Percentiles rank a stretch among this genome's conserved stretches.
Conservation (phyloP, 805 yeast genomes). For the Candida patagonica region DNA sequence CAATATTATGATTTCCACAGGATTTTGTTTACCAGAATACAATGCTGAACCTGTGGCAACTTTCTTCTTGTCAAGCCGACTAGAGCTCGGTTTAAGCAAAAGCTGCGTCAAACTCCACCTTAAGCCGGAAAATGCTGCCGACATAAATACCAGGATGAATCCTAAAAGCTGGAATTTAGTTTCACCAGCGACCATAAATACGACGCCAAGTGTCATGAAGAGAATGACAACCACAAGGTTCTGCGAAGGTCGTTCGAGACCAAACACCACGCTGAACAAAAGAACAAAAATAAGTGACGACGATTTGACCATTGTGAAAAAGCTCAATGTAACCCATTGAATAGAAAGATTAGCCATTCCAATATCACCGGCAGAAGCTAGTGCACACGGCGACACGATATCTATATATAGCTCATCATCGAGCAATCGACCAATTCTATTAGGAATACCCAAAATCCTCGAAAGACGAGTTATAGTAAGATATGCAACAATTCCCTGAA, state of each 20-base stretch:
- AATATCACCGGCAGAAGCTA: slow-evolving; percentile 87
- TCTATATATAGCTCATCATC: slow-evolving; percentile 26
- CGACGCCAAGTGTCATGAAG: slow-evolving; percentile 76
- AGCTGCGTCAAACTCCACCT: slow-evolving; percentile 95
- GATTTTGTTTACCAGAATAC: slow-evolving; percentile 33
- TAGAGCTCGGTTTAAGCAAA: slow-evolving; percentile 32
- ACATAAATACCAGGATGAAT: slow-evolving; percentile 60
- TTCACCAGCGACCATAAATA: slow-evolving; percentile 64
- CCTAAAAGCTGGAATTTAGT: slow-evolving; percentile 42
- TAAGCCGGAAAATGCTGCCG: slow-evolving; percentile 77
- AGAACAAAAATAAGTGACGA: slow-evolving; percentile 82
- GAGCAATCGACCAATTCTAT: slow-evolving; percentile 14
- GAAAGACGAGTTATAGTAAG: not conserved
- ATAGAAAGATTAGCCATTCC: slow-evolving; percentile 86
- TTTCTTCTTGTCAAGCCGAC: slow-evolving; percentile 1
- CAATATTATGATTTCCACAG: slow-evolving; percentile 75
- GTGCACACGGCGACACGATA: slow-evolving; percentile 70
- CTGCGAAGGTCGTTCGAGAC: slow-evolving; percentile 64
- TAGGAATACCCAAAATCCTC: slow-evolving; percentile 4
- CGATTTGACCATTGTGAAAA: slow-evolving; percentile 91
- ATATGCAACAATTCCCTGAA: slow-evolving; percentile 49
- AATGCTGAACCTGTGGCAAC: not conserved
- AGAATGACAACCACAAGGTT: slow-evolving; percentile 59
- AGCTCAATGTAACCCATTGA: slow-evolving; percentile 65
- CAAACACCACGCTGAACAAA: slow-evolving; percentile 75